Evolutionary conservation across 805 yeast species (phyloP), one percentile per base, ranked within the genome.

Genomic region (Candida glaebosa): DNA sequence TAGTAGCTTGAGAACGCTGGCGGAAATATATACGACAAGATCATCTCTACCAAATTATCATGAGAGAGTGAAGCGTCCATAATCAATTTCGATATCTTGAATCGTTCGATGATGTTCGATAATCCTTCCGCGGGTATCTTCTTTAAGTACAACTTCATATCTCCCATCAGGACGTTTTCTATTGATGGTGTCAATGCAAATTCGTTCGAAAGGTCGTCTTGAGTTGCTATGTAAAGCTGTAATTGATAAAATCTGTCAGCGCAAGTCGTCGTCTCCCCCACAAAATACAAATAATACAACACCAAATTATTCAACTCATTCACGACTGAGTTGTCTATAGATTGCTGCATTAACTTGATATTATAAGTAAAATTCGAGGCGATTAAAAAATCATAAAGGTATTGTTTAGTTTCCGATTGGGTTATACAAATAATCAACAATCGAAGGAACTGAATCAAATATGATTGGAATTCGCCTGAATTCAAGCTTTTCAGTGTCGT

Each of bases 151-250:
- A 9, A 18, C 18, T 34, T 20, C 14, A 45, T 18, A 19, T 37
- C 42, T 2, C 35, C n/a, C 4, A 16, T 15, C n/a, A 44, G n/a
- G 20, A 37, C 17, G 18, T 39, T 35, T 16, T 40, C 36, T 8
- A 45, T 32, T 5, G 52, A 46, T 3, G 51, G 48, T 5, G 42
- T 35, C 9, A 37, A 31, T 25, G 34, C 19, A 9, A 50, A 37
- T 10, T 43, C 42, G 17, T 37, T 35, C 4, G 38, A 5, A 8
- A 19, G 12, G 12, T 24, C 28, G 12, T 24, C 49, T 17, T 47
- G 48, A 10, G 44, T 18, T 26, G 42, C 48, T 19, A 17, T 19
- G 7, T 9, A 9, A 5, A 8, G 5, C 15, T 34, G 37, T 19
- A 34, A 19, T 15, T 34, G 10, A 15, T 34, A 19, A 14, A 34